phyloP scores from a whole-genome alignment of 2,329 filamentous ascomycete species.

The Helotiales sp. region DNA sequence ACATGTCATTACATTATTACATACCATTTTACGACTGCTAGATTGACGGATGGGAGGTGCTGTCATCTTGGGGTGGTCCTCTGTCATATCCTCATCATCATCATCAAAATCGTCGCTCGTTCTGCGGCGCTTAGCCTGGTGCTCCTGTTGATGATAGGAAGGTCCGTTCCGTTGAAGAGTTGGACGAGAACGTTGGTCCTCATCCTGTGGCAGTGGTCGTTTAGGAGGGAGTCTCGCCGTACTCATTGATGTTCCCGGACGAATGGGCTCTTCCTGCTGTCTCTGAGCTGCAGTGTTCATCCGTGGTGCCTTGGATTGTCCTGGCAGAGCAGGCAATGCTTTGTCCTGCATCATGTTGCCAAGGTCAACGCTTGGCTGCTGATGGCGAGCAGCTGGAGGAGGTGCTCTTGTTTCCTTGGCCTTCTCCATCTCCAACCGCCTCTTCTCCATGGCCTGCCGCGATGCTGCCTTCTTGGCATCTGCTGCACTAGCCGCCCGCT shows the following conservation, averaged over 20 bases:
- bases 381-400: constrained; percentile 55
- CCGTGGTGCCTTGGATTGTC: constrained; percentile 44
- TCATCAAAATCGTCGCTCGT: constrained; percentile 67
- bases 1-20: neutral
- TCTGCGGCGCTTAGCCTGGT: constrained; percentile 69
- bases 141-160: constrained; percentile 67
- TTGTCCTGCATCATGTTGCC: constrained; percentile 29
- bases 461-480: constrained; percentile 68
- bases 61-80: constrained; percentile 67
- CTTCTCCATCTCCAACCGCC: constrained; percentile 54
- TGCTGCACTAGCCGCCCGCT: constrained; percentile 41
- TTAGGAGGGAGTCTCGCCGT: constrained; percentile 75
- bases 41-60: constrained; percentile 85
- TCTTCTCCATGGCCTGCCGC: constrained; percentile 54
- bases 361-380: constrained; percentile 45
- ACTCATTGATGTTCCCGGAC: constrained; percentile 58
- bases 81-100: constrained; percentile 63
- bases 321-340: constrained; percentile 31
- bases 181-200: constrained; percentile 45
- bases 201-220: constrained; percentile 67
- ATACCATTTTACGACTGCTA: constrained; percentile 50
- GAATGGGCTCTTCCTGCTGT: constrained; percentile 58
- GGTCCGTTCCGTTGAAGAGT: constrained; percentile 56
- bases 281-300: constrained; percentile 55
- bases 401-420: constrained; percentile 65